These are phyloP conservation scores for Gossypium gossypioides DNA, from an alignment of 441 rosid species.

Conservation along the genomic window DNA sequence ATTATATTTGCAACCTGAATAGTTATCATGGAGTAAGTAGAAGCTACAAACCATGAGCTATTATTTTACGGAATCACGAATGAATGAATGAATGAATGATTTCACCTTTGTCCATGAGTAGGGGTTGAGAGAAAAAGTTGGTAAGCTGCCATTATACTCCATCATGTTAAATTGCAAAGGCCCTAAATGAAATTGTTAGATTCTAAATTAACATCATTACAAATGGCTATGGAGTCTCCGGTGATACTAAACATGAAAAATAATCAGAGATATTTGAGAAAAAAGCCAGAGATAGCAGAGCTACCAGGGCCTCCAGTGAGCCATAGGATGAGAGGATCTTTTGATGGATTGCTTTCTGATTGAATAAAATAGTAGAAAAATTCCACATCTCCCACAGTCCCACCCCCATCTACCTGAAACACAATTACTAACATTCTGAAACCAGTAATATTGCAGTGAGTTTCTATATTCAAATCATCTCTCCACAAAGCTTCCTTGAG, in stretches of 20 bases:
- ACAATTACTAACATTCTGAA: neutral
- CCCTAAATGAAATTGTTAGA: slow-evolving; percentile 3
- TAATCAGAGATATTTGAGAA: slow-evolving; percentile 13
- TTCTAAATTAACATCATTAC: too few species aligned
- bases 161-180: slow-evolving; percentile 24
- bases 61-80: too few species aligned
- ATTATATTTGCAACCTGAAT: slow-evolving; percentile 35
- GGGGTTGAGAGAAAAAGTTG: slow-evolving; percentile 19
- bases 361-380: slow-evolving; percentile 25
- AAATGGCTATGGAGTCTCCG: too few species aligned
- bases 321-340: slow-evolving; percentile 15
- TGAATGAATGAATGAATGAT: too few species aligned
- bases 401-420: slow-evolving; percentile 25
- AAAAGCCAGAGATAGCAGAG: slow-evolving; percentile 17
- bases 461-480: too few species aligned
- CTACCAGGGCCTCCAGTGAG: slow-evolving; percentile 18
- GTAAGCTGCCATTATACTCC: slow-evolving; percentile 21
- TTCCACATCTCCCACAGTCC: slow-evolving; percentile 19
- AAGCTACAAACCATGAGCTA: too few species aligned
- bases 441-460: too few species aligned
- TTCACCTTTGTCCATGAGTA: slow-evolving; percentile 28
- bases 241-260: neutral
- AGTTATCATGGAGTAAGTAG: neutral
- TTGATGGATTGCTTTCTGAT: slow-evolving; percentile 25
- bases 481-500: too few species aligned